phyloP scores from a whole-genome alignment of 1,139 yeast species.

The Saccharomycopsis crataegensis region DNA sequence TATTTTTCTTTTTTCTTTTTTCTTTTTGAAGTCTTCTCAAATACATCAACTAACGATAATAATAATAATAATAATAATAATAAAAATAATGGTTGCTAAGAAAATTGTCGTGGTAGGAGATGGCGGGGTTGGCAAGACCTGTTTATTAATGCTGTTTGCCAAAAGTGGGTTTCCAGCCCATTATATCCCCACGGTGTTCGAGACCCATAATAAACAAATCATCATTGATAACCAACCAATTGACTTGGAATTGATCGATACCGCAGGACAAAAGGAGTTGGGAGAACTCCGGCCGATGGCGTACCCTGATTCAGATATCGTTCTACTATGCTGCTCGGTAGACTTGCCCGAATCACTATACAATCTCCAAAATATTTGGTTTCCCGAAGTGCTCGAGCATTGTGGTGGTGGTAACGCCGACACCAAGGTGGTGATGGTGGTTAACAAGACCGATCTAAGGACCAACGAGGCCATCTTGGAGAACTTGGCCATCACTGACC shows the following conservation, averaged over 20 bases:
- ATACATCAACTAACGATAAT: not conserved
- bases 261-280: constrained; percentile 97
- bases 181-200: constrained; percentile 93
- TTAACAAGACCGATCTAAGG: constrained; percentile 87
- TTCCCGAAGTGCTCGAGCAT: constrained; percentile 86
- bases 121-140: constrained; percentile 83
- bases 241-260: constrained; percentile 94
- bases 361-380: constrained; percentile 93
- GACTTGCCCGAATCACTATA: constrained; percentile 90
- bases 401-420: constrained; percentile 77
- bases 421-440: constrained; percentile 79
- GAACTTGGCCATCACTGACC: constrained; percentile 65
- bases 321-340: constrained; percentile 84
- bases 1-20: not conserved
- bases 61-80: not conserved
- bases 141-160: constrained; percentile 78
- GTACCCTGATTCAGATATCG: constrained; percentile 89
- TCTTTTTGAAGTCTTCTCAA: not conserved
- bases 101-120: constrained; percentile 81
- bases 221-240: constrained; percentile 93
- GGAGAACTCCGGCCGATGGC: constrained; percentile 91
- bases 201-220: constrained; percentile 90
- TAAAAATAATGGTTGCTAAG: constrained; percentile 18
- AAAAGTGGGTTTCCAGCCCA: constrained; percentile 96
- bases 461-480: constrained; percentile 72